phyloP scores from a whole-genome alignment of 306 rosid genomes.

The Cucurbita maxima region DNA sequence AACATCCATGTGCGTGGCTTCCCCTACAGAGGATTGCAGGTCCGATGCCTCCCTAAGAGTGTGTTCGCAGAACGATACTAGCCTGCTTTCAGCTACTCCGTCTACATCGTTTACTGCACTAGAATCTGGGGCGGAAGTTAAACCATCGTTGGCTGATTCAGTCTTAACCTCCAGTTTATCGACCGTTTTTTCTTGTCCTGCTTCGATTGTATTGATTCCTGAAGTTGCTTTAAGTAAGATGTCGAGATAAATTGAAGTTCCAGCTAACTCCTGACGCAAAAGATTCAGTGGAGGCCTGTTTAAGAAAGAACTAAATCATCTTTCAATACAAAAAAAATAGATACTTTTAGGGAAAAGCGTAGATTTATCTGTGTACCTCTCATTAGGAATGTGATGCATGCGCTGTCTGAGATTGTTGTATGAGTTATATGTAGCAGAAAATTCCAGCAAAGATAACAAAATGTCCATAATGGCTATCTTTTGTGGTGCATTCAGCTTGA shows the following conservation, averaged over 20 bases:
- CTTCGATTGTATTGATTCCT: conserved; percentile 25
- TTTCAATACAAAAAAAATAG: background rate
- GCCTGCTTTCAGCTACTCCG: conserved; percentile 74
- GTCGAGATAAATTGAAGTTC: conserved; percentile 73
- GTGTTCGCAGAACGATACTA: conserved; percentile 81
- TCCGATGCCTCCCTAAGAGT: conserved; percentile 94
- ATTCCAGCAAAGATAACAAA: conserved; percentile 68
- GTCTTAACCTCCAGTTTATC: conserved; percentile 21
- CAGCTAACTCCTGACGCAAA: conserved; percentile 86
- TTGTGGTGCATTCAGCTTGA: conserved; percentile 54
- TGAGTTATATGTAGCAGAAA: conserved; percentile 89
- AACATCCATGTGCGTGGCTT: conserved; percentile 66
- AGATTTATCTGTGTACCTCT: conserved; percentile 33
- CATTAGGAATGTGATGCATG: conserved; percentile 73
- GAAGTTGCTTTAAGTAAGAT: conserved; percentile 75
- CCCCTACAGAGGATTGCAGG: conserved; percentile 69
- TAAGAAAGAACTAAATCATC: conserved; percentile 18
- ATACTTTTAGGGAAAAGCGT: background rate
- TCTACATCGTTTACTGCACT: conserved; percentile 52
- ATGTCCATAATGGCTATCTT: conserved; percentile 72
- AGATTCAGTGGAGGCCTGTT: conserved; percentile 94
- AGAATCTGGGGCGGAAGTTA: conserved; percentile 20
- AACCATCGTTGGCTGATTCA: conserved; percentile 18
- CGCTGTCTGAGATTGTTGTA: conserved; percentile 72
- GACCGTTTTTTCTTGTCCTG: conserved; percentile 15